Base-by-base conservation (phyloP, 2,329 filamentous ascomycete species). In the Neopestalotiopsis rosae region DNA sequence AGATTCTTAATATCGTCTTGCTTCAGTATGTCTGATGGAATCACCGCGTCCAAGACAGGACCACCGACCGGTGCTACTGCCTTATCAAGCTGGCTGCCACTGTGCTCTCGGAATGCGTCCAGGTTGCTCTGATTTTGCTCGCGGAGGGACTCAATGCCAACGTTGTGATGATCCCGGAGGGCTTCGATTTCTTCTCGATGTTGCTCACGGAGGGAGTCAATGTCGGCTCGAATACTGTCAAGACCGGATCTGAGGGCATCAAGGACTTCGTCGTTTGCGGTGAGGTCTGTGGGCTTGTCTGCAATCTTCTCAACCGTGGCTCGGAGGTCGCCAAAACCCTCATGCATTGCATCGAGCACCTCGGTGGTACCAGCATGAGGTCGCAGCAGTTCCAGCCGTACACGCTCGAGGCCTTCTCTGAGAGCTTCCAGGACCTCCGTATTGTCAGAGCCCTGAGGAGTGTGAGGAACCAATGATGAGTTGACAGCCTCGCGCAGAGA, bases 191-290 rank as follows among this genome's bases (percentile, higher is more conserved):
- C 95, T n/a, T 90, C 87, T 78, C 92, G 97, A 10, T 74, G 77
- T 57, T 80, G 81, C 30, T 91, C 89, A n/a, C 92, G 92, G 52
- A 98, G 85, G 24, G 87, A 86, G 68, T 94, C 92, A 72, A 98
- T 93, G 63, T 98, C 95, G 1, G 88, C 86, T 66, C 91, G 90
- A 17, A 98, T 86, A 52, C 87, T 88, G 58, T 92, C 90, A 9
- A 98, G 84, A 0, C 94, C 95, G n/a, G 90, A 87, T 78, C 92
- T 97, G 68, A 98, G 86, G 0, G 93, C 94, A 69, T 97, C 93
- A 1, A 98, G 85, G 66, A 98, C 95, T 80, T 98, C 94, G 72
- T 97, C 93, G 69, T 93, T 95, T 68, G 94, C 91, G 0, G 92
- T 95, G 79, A 95, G 87, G 74, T 97, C 94, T 0, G 89, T 84